These are phyloP conservation scores for Aspergillus niger DNA, from an alignment of 2,329 filamentous ascomycete species.

Conservation along the genomic window DNA sequence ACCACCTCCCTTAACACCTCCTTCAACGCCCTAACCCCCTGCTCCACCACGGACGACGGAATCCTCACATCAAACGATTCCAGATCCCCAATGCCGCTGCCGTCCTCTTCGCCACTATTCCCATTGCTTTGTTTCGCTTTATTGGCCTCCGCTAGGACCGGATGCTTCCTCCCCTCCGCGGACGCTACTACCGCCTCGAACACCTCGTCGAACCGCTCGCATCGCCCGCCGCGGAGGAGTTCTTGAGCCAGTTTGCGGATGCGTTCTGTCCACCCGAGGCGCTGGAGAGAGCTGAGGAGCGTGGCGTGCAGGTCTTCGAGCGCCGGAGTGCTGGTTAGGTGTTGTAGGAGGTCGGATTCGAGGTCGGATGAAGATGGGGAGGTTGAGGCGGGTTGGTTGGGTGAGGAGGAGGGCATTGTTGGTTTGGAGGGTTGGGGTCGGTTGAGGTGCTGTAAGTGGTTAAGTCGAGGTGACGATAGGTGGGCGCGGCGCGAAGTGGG, in stretches of 20 bases:
- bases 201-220: slow-evolving; percentile 59
- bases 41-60: slow-evolving; percentile 51
- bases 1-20: slow-evolving; percentile 55
- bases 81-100: slow-evolving; percentile 30
- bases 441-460: neutral
- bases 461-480: neutral
- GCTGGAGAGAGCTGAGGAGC: slow-evolving; percentile 57
- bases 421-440: neutral
- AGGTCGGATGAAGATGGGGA: slow-evolving; percentile 30
- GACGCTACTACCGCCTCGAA: slow-evolving; percentile 55
- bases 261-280: slow-evolving; percentile 60
- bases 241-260: slow-evolving; percentile 57
- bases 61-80: slow-evolving; percentile 51
- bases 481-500: neutral
- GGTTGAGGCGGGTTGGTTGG: slow-evolving; percentile 7
- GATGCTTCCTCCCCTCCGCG: slow-evolving; percentile 38
- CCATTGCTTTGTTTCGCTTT: slow-evolving; percentile 26
- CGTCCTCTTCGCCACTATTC: slow-evolving; percentile 12
- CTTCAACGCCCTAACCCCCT: slow-evolving; percentile 54
- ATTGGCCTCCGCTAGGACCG: slow-evolving; percentile 26
- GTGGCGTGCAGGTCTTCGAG: slow-evolving; percentile 59
- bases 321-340: slow-evolving; percentile 51
- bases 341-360: slow-evolving; percentile 43
- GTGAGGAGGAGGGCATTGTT: slow-evolving; percentile 16
- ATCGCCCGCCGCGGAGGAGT: slow-evolving; percentile 60